phyloP scores from a whole-genome alignment of 345 rosid genomes.

The Eucalyptus sp. region DNA sequence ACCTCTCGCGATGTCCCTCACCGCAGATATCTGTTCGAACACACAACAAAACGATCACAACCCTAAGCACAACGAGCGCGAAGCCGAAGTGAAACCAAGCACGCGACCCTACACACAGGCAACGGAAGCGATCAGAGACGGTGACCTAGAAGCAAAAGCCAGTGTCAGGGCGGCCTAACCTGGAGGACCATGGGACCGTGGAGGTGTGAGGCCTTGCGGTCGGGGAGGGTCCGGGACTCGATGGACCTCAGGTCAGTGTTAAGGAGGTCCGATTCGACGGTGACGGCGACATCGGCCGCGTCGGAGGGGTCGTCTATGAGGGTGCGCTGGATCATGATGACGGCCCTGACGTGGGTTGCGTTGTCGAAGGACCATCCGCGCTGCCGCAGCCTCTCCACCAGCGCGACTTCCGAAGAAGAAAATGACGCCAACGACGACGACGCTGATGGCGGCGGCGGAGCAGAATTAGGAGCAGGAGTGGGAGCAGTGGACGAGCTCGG shows the following conservation, averaged over 20 bases:
- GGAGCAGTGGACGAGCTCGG: background rate
- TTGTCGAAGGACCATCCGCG: slow-evolving; percentile 64
- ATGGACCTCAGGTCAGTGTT: slow-evolving; percentile 51
- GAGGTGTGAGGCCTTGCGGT: slow-evolving; percentile 42
- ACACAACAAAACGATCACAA: background rate
- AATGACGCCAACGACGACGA: background rate
- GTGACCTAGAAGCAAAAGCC: background rate
- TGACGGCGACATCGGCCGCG: slow-evolving; percentile 18
- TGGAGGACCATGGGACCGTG: slow-evolving; percentile 78
- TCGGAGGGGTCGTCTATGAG: slow-evolving; percentile 24
- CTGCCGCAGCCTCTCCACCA: slow-evolving; percentile 33
- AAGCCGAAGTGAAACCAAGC: background rate
- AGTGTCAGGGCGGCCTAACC: slow-evolving; percentile 7
- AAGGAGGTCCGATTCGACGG: slow-evolving; percentile 60
- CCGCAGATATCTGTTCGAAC: slow-evolving; percentile 37
- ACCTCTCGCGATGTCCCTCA: slow-evolving; percentile 59
- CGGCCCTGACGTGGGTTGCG: slow-evolving; percentile 14
- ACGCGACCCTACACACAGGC: background rate
- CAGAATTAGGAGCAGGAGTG: background rate
- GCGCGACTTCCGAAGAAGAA: background rate
- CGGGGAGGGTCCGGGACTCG: slow-evolving; percentile 57
- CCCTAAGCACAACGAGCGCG: background rate
- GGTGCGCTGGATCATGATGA: slow-evolving; percentile 20
- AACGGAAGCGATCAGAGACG: background rate
- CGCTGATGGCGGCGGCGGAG: background rate